phyloP scores from a whole-genome alignment of 2,329 filamentous ascomycete genomes.

The Monosporascus sp. region DNA sequence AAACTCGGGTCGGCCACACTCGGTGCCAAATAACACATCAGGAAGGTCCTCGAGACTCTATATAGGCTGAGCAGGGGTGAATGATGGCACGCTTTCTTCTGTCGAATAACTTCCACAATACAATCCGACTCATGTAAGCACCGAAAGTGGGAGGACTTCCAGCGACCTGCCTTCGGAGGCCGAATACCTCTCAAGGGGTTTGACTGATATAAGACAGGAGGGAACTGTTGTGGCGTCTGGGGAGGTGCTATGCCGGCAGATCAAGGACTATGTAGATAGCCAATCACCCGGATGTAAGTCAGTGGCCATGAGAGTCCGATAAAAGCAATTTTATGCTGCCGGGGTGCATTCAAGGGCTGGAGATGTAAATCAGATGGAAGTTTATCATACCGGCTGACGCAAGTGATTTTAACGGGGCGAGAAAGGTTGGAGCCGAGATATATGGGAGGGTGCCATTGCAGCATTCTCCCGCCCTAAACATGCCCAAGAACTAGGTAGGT shows the following conservation, averaged over 20 bases:
- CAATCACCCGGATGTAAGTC: neutral
- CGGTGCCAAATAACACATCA: constrained; percentile 15
- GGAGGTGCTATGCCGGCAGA: neutral
- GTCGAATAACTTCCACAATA: neutral
- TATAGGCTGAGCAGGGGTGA: constrained; percentile 4
- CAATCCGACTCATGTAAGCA: neutral
- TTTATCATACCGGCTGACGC: neutral
- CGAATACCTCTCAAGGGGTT: neutral
- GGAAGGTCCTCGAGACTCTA: constrained; percentile 5
- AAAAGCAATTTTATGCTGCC: neutral
- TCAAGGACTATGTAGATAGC: neutral
- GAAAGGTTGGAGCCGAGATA: too few relatives aligned
- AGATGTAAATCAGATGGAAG: neutral
- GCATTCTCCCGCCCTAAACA: too few relatives aligned
- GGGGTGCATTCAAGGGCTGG: neutral
- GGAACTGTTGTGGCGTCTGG: neutral
- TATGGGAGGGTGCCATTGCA: too few relatives aligned
- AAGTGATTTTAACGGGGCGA: too few relatives aligned
- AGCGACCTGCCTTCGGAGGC: neutral
- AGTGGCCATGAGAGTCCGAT: neutral
- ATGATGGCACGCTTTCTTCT: neutral
- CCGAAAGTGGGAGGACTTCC: neutral
- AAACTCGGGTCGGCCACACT: constrained; percentile 9
- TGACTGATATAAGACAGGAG: neutral
- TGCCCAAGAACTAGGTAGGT: neutral